Conservation (phyloP, 2,329 filamentous ascomycete species). For the Alternaria arborescens region DNA sequence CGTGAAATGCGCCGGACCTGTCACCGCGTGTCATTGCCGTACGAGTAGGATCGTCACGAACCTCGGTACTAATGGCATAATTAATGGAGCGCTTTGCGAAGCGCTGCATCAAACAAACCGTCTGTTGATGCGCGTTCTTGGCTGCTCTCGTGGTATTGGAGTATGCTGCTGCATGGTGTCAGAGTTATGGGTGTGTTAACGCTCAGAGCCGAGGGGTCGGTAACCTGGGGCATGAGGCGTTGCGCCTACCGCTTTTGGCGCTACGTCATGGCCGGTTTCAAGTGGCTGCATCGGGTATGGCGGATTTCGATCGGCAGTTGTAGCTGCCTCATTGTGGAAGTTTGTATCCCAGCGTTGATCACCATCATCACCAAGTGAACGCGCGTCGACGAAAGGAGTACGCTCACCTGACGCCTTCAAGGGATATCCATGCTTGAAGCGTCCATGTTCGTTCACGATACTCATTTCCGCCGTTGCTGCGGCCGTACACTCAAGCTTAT, state of each 20-base stretch:
- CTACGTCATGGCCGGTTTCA: slow-evolving; percentile 18
- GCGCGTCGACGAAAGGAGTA: slow-evolving; percentile 7
- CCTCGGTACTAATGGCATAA: background rate
- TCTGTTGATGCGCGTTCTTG: background rate
- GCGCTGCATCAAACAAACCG: background rate
- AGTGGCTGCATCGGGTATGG: background rate
- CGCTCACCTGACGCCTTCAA: background rate
- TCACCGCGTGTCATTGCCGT: slow-evolving; percentile 17
- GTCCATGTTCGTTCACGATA: background rate
- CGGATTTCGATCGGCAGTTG: background rate
- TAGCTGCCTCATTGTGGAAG: background rate
- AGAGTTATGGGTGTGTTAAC: background rate
- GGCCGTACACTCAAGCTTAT: background rate
- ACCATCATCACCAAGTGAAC: slow-evolving; percentile 1
- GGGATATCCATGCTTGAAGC: background rate
- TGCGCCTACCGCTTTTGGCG: slow-evolving; percentile 8
- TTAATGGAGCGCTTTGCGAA: background rate
- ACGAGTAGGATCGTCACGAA: slow-evolving; percentile 7
- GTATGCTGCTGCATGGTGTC: background rate
- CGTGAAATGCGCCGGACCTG: slow-evolving; percentile 12
- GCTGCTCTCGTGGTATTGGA: background rate
- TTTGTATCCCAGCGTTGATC: background rate
- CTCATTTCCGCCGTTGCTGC: slow-evolving; percentile 1
- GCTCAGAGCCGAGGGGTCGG: slow-evolving; percentile 3
- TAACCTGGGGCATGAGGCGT: slow-evolving; percentile 10